These are phyloP conservation scores for Botrytis squamosa DNA, from an alignment of 2,329 filamentous ascomycete species.

Conservation along the genomic window DNA sequence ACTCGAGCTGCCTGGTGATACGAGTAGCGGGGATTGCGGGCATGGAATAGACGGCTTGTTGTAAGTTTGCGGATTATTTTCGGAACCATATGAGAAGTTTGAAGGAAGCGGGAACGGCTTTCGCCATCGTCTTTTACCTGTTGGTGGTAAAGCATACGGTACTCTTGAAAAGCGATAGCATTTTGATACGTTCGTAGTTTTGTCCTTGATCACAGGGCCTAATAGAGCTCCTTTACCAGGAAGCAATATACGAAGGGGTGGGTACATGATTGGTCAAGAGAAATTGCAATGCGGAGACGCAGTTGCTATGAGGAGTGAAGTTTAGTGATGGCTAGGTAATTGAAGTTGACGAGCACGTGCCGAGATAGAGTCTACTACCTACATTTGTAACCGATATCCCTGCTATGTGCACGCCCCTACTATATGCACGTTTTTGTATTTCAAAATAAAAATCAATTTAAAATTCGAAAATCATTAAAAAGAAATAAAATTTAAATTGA, in stretches of 20 bases:
- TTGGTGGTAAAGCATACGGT: slow-evolving; percentile 21
- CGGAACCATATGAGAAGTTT: slow-evolving; percentile 8
- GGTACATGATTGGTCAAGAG: background rate
- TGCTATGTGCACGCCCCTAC: no score
- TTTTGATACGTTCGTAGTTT: slow-evolving; percentile 7
- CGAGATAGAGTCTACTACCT: background rate
- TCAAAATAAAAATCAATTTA: no score
- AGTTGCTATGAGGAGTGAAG: background rate
- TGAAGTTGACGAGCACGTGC: background rate
- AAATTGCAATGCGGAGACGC: background rate
- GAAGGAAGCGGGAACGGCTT: background rate
- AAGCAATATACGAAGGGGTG: slow-evolving; percentile 3
- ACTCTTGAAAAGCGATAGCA: slow-evolving; percentile 45
- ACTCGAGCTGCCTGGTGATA: background rate
- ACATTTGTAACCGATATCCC: no score
- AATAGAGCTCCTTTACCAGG: background rate
- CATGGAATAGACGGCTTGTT: background rate
- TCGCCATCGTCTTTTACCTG: slow-evolving; percentile 11
- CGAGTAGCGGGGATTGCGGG: slow-evolving; percentile 1
- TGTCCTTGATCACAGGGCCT: slow-evolving; percentile 7
- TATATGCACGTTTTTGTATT: no score
- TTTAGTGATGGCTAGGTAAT: background rate
- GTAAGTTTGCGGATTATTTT: background rate
- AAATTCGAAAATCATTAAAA: no score
- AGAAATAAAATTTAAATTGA: no score